These are phyloP conservation scores for Jaminaea rosea DNA, from an alignment of 1,284 basidiomycete species.

Conservation along the genomic window DNA sequence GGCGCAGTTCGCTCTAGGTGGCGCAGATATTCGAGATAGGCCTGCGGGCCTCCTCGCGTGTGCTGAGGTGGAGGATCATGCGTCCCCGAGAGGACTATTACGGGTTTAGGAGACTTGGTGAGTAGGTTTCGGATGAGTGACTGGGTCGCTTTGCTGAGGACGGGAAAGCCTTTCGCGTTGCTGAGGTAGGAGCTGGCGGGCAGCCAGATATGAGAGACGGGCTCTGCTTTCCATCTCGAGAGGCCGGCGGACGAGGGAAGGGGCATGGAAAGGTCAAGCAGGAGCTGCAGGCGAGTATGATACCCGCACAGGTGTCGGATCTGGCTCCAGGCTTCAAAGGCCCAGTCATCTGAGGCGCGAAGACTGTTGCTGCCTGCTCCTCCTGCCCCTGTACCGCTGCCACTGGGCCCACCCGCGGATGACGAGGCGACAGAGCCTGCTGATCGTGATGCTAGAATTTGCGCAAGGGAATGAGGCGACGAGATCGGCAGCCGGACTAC, in stretches of 20 bases:
- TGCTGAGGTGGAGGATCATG: slow-evolving; percentile 30
- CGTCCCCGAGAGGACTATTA: slow-evolving; percentile 26
- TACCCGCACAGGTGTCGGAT: slow-evolving; percentile 82
- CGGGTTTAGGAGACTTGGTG: slow-evolving; percentile 15
- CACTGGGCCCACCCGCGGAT: neutral
- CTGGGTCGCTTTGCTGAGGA: slow-evolving; percentile 65
- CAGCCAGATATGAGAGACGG: slow-evolving; percentile 74
- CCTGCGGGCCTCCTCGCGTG: slow-evolving; percentile 67
- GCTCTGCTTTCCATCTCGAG: slow-evolving; percentile 83
- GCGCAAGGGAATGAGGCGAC: slow-evolving; percentile 23
- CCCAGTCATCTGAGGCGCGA: slow-evolving; percentile 53
- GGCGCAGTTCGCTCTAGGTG: slow-evolving; percentile 40
- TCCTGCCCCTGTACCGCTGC: neutral
- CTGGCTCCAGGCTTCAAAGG: slow-evolving; percentile 96
- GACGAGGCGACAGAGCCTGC: neutral
- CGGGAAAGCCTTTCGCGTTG: slow-evolving; percentile 93
- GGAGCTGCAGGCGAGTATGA: slow-evolving; percentile 64
- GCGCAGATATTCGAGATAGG: slow-evolving; percentile 72
- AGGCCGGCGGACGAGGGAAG: slow-evolving; percentile 56
- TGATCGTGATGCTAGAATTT: slow-evolving; percentile 11
- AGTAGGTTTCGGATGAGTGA: slow-evolving; percentile 27
- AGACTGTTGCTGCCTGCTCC: slow-evolving; percentile 40
- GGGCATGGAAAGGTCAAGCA: slow-evolving; percentile 78
- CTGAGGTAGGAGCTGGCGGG: slow-evolving; percentile 85
- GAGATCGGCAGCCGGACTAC: slow-evolving; percentile 41